phyloP scores from a whole-genome alignment of 2,329 filamentous ascomycete genomes.

The Simplicillium aogashimaense region DNA sequence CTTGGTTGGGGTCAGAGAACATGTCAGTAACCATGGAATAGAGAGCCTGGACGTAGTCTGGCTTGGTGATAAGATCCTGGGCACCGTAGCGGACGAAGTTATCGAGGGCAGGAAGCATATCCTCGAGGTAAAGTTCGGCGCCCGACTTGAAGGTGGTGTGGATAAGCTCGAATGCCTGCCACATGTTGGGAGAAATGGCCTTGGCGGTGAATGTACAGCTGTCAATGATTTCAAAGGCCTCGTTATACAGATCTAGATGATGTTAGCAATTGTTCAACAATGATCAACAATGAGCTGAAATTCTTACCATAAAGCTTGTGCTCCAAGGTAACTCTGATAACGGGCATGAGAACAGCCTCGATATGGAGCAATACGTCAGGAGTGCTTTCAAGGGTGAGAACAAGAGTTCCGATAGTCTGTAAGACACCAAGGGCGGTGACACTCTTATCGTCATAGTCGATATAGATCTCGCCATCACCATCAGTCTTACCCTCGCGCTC shows the following conservation, averaged over 20 bases:
- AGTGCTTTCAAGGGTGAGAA: slow-evolving; percentile 92
- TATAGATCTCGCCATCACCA: slow-evolving; percentile 68
- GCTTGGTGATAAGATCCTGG: slow-evolving; percentile 69
- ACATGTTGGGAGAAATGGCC: slow-evolving; percentile 92
- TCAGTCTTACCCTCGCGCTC: slow-evolving; percentile 75
- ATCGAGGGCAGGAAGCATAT: slow-evolving; percentile 95
- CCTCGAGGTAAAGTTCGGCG: slow-evolving; percentile 92
- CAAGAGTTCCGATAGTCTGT: slow-evolving; percentile 95
- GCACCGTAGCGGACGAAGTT: slow-evolving; percentile 96
- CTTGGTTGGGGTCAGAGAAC: slow-evolving; percentile 85
- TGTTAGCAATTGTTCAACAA: slow-evolving; percentile 11
- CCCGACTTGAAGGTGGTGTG: slow-evolving; percentile 96
- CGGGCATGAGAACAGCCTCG: slow-evolving; percentile 92
- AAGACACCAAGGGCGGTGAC: slow-evolving; percentile 93
- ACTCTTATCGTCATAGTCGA: slow-evolving; percentile 97
- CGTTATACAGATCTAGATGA: slow-evolving; percentile 78
- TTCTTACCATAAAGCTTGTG: slow-evolving; percentile 84
- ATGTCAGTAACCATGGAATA: slow-evolving; percentile 93
- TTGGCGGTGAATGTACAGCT: slow-evolving; percentile 98
- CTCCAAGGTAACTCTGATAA: slow-evolving; percentile 90
- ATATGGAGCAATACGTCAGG: slow-evolving; percentile 91
- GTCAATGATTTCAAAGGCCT: slow-evolving; percentile 98
- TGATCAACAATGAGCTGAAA: background rate
- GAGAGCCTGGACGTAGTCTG: slow-evolving; percentile 76
- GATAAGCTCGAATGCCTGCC: slow-evolving; percentile 94